These are phyloP conservation scores for Pilatotrama ljubarskyi DNA, from an alignment of 768 basidiomycete species.

Conservation along the genomic window DNA sequence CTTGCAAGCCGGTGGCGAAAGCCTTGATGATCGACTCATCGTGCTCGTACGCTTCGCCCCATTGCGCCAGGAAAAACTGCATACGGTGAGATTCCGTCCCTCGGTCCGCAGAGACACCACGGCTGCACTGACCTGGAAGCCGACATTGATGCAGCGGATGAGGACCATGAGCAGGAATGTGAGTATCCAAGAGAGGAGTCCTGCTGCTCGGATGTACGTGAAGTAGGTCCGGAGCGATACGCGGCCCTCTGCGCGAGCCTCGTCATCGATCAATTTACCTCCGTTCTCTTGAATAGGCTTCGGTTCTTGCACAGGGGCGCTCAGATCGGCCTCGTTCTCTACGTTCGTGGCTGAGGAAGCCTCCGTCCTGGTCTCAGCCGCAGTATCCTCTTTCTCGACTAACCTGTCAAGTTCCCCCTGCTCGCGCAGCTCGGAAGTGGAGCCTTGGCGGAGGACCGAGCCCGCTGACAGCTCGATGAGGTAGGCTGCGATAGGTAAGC, in stretches of 20 bases:
- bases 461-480: conserved; percentile 63
- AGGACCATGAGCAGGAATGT: conserved; percentile 53
- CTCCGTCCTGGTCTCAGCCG: conserved; percentile 15
- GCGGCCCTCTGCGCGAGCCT: conserved; percentile 65
- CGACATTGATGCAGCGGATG: conserved; percentile 56
- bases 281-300: conserved; percentile 32
- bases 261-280: conserved; percentile 57
- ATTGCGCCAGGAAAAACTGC: conserved; percentile 65
- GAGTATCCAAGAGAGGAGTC: conserved; percentile 53
- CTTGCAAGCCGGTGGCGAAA: background rate
- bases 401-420: conserved; percentile 46
- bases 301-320: background rate
- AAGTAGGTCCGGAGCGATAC: conserved; percentile 60
- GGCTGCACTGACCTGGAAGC: conserved; percentile 48
- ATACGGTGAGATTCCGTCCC: background rate
- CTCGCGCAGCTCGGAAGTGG: conserved; percentile 47
- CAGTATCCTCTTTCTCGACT: conserved; percentile 37
- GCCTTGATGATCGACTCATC: conserved; percentile 16
- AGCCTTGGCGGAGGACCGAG: conserved; percentile 48
- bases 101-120: no score
- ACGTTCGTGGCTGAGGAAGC: conserved; percentile 18
- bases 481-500: conserved; percentile 66
- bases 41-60: conserved; percentile 67
- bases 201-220: conserved; percentile 65
- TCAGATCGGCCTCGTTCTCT: conserved; percentile 39